These are phyloP conservation scores for Cystofilobasidium ferigula DNA, from an alignment of 768 basidiomycete species.

Conservation along the genomic window DNA sequence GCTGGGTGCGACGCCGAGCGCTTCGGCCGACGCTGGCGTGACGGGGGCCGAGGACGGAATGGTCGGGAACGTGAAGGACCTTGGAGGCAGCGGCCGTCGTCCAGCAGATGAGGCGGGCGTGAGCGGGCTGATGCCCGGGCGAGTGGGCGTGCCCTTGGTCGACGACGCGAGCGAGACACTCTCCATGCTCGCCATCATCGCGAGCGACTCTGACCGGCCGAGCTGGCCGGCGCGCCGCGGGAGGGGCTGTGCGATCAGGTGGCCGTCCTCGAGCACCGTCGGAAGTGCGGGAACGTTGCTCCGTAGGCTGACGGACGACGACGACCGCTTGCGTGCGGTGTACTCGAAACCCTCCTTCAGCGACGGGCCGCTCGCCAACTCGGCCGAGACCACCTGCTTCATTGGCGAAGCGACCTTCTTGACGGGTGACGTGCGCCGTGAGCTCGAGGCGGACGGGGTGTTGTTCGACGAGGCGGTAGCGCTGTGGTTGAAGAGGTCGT, in stretches of 20 bases:
- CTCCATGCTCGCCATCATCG: slow-evolving; percentile 9
- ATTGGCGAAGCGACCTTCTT: neutral
- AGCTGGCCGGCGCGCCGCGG: neutral
- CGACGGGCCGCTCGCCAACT: neutral
- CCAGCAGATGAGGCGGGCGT: neutral
- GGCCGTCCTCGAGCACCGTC: slow-evolving; percentile 8
- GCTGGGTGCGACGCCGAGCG: too few species aligned
- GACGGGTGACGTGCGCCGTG: neutral
- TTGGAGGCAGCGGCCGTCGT: neutral
- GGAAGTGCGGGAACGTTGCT: slow-evolving; percentile 1
- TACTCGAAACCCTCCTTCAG: neutral
- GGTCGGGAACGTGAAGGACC: neutral
- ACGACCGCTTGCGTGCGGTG: slow-evolving; percentile 12
- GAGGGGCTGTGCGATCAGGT: neutral
- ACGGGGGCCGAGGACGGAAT: neutral
- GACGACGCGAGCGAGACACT: neutral
- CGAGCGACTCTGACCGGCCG: neutral
- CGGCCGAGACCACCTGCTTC: neutral
- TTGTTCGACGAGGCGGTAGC: neutral
- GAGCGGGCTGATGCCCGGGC: neutral
- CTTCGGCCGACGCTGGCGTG: neutral
- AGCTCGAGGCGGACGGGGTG: neutral
- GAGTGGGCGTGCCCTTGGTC: neutral
- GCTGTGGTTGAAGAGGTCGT: slow-evolving; percentile 51
- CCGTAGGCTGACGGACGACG: slow-evolving; percentile 11